A percentile compares a stretch with the other conserved stretches of the same genome.
Evolutionary conservation across 2,329 filamentous ascomycete species (phyloP).

Genomic region (Colletotrichum eleusines): DNA sequence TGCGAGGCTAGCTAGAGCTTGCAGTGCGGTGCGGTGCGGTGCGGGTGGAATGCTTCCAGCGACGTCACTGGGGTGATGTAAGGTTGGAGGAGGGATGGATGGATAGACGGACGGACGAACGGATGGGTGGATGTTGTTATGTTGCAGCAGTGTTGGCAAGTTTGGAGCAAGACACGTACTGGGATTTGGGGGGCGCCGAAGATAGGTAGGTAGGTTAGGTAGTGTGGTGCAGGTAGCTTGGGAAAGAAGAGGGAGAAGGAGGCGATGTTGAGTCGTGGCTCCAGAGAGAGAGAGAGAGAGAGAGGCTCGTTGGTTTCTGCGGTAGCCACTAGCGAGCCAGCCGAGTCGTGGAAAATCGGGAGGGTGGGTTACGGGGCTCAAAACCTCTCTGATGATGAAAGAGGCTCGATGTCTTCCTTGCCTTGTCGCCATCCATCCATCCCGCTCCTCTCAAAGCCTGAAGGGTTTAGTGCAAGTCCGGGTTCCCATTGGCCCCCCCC

Average conservation of each 20-base stretch:
- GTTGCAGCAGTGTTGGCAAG: slow-evolving; percentile 27
- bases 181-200: not conserved
- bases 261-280: slow-evolving; percentile 25
- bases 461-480: slow-evolving; percentile 1
- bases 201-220: not conserved
- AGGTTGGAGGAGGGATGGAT: slow-evolving; percentile 16
- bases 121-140: not conserved
- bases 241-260: not conserved
- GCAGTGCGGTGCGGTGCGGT: slow-evolving; percentile 25
- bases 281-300: not conserved
- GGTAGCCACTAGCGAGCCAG: slow-evolving; percentile 18
- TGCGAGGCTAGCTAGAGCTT: slow-evolving; percentile 22
- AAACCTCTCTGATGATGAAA: slow-evolving; percentile 42
- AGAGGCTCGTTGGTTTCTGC: slow-evolving; percentile 11
- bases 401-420: slow-evolving; percentile 39
- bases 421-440: not conserved
- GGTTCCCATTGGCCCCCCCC: slow-evolving; percentile 1
- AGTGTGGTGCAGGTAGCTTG: no score
- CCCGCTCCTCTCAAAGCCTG: not conserved
- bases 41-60: slow-evolving; percentile 38
- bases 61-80: slow-evolving; percentile 41
- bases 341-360: slow-evolving; percentile 39
- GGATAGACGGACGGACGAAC: not conserved
- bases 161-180: slow-evolving; percentile 28
- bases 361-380: slow-evolving; percentile 42